Evolutionary conservation across 2,329 filamentous ascomycete species (phyloP).

Genomic region (Verruconis gallopava): DNA sequence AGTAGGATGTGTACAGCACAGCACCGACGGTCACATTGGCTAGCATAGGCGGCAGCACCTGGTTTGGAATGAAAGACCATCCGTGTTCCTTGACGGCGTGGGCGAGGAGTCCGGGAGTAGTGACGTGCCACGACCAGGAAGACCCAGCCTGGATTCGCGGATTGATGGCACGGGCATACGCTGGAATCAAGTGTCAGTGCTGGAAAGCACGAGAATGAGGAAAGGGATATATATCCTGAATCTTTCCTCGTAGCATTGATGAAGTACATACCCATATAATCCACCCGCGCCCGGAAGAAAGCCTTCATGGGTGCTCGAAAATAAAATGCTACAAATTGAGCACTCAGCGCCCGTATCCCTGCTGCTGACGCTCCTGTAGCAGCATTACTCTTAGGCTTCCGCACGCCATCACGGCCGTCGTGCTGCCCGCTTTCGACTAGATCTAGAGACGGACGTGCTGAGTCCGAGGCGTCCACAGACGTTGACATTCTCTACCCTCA

Average conservation of each 20-base stretch:
- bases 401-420: not conserved
- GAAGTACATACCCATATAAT: constrained; percentile 45
- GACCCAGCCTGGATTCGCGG: constrained; percentile 35
- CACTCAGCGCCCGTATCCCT: constrained; percentile 68
- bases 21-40: constrained; percentile 64
- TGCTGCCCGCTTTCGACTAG: no score
- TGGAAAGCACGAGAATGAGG: constrained; percentile 1
- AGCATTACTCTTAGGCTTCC: constrained; percentile 40
- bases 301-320: constrained; percentile 85
- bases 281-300: constrained; percentile 81
- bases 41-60: constrained; percentile 62
- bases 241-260: not conserved
- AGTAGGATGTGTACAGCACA: constrained; percentile 62
- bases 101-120: constrained; percentile 55
- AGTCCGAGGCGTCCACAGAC: not conserved
- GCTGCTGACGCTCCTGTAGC: constrained; percentile 71
- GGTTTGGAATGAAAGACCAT: constrained; percentile 61
- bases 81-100: constrained; percentile 57
- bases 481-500: not conserved
- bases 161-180: constrained; percentile 50
- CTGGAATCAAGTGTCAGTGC: constrained; percentile 15
- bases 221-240: not conserved
- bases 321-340: constrained; percentile 78
- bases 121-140: constrained; percentile 49
- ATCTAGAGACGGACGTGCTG: no score